Evolutionary conservation across 2,329 filamentous ascomycete genomes (phyloP).

Genomic region (Byssoonygena ceratinophila): DNA sequence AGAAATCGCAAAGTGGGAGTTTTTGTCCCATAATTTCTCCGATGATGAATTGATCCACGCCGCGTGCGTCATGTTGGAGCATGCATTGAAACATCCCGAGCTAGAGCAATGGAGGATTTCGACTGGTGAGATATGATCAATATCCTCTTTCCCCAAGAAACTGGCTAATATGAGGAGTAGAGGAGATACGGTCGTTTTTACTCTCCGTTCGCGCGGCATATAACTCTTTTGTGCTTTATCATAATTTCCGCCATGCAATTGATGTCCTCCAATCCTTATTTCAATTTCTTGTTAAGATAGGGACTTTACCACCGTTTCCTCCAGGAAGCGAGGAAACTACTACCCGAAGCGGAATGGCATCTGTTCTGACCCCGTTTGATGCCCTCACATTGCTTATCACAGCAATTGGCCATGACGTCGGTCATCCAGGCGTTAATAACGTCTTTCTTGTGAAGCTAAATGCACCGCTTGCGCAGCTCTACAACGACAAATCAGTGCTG

Average conservation of each 20-base stretch:
- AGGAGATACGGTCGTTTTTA: conserved; percentile 73
- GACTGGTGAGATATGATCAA: conserved; percentile 48
- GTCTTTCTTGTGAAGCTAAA: conserved; percentile 88
- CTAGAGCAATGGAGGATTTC: conserved; percentile 70
- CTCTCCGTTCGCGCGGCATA: conserved; percentile 87
- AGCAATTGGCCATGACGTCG: conserved; percentile 96
- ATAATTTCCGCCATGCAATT: conserved; percentile 95
- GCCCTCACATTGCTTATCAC: conserved; percentile 81
- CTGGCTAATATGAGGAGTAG: conserved; percentile 34
- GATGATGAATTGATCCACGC: conserved; percentile 85
- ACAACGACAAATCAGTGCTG: conserved; percentile 92
- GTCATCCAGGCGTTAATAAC: conserved; percentile 96
- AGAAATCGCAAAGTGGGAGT: conserved; percentile 70
- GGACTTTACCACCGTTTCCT: conserved; percentile 60
- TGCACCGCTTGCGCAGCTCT: conserved; percentile 83
- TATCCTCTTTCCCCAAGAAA: neutral
- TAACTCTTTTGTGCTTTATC: conserved; percentile 90
- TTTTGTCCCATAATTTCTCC: conserved; percentile 77
- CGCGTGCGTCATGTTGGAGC: conserved; percentile 78
- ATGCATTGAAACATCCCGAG: conserved; percentile 72
- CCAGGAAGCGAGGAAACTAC: conserved; percentile 24
- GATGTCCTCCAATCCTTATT: conserved; percentile 93
- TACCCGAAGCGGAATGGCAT: conserved; percentile 55
- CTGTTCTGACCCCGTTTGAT: conserved; percentile 74
- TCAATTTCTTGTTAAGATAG: conserved; percentile 73